Evolutionary conservation across 352 stramenopile genomes (phyloP).

Genomic region (Phytophthora europaea): DNA sequence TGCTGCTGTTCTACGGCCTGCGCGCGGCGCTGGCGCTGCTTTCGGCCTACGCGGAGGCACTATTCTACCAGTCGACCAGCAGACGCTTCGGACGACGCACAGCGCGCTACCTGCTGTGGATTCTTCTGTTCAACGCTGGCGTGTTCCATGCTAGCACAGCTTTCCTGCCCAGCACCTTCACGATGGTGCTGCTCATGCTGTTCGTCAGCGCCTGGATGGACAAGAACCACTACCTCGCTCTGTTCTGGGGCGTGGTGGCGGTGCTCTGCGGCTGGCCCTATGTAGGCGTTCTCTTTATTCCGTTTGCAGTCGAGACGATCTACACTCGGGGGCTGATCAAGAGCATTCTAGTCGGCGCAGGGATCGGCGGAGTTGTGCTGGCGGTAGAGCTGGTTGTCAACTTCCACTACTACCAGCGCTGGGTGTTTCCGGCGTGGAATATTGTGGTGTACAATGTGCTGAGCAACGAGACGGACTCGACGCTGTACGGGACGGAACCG

Average conservation of each 20-base stretch:
- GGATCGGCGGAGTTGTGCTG: constrained; percentile 81
- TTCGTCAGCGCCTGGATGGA: constrained; percentile 86
- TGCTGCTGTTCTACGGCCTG: constrained; percentile 93
- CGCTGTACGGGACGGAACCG: constrained; percentile 97
- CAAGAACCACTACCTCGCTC: constrained; percentile 70
- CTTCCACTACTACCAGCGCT: constrained; percentile 83
- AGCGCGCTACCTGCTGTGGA: constrained; percentile 72
- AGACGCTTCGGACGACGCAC: constrained; percentile 70
- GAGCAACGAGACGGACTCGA: constrained; percentile 92
- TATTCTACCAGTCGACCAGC: constrained; percentile 85
- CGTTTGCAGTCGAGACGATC: constrained; percentile 91
- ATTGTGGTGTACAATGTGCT: constrained; percentile 98
- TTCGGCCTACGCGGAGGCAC: constrained; percentile 87
- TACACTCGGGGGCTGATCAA: constrained; percentile 57
- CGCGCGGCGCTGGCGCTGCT: constrained; percentile 81
- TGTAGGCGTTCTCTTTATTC: constrained; percentile 96
- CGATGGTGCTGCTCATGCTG: constrained; percentile 89
- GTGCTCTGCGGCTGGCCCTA: constrained; percentile 98
- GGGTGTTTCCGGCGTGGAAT: constrained; percentile 92
- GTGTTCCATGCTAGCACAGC: constrained; percentile 94
- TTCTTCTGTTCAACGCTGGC: constrained; percentile 91
- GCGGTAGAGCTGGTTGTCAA: constrained; percentile 84
- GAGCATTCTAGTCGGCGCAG: constrained; percentile 55
- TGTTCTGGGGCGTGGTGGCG: constrained; percentile 91
- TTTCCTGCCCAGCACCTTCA: constrained; percentile 94